phyloP scores from a whole-genome alignment of 768 basidiomycete species.

The Dictyophora rubrovolvata region DNA sequence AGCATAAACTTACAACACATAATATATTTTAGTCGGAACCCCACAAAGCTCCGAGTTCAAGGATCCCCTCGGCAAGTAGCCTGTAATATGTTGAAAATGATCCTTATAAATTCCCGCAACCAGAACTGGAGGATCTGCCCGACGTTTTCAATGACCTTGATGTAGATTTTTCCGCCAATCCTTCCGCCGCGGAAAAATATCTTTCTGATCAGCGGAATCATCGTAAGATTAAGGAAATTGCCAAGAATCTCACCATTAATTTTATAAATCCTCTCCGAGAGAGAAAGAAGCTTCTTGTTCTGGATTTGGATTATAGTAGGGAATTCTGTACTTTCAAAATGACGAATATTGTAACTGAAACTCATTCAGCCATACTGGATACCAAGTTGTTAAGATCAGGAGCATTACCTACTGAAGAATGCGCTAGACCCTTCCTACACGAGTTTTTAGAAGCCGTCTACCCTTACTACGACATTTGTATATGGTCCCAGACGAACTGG shows the following conservation, averaged over 20 bases:
- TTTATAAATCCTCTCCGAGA: constrained; percentile 67
- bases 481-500: constrained; percentile 89
- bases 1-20: neutral
- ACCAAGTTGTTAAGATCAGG: constrained; percentile 80
- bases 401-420: constrained; percentile 68
- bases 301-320: constrained; percentile 85
- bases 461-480: constrained; percentile 79
- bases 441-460: constrained; percentile 75
- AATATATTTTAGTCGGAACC: constrained; percentile 45
- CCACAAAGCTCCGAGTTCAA: constrained; percentile 80
- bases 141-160: constrained; percentile 77
- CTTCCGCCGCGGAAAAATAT: constrained; percentile 46
- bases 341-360: constrained; percentile 1
- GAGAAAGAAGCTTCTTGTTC: constrained; percentile 72
- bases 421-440: constrained; percentile 74
- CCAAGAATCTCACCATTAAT: constrained; percentile 51
- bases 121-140: constrained; percentile 56
- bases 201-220: constrained; percentile 72
- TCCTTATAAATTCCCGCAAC: neutral
- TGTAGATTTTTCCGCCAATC: constrained; percentile 60
- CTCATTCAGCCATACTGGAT: constrained; percentile 59
- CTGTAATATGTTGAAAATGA: neutral
- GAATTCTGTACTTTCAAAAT: constrained; percentile 1
- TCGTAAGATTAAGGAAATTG: constrained; percentile 68
- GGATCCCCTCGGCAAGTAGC: constrained; percentile 50